Percentiles rank a stretch among this genome's conserved stretches.
Evolutionary conservation across 768 basidiomycete species (phyloP).

Genomic region (Rhodotorula kratochvilovae): DNA sequence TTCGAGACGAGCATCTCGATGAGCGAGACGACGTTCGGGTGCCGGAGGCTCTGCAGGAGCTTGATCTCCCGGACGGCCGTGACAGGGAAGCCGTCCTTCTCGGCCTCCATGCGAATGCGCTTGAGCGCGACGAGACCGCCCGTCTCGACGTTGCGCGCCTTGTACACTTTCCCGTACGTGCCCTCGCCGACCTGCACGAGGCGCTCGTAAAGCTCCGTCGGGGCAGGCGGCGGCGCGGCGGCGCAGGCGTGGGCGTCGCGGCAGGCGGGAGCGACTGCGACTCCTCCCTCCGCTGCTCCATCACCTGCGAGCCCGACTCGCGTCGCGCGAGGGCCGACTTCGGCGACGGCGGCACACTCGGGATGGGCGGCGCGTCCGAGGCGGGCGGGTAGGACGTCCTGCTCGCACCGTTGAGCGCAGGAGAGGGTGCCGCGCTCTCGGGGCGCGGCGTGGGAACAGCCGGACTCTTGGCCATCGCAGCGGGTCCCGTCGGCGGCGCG

Average conservation of each 20-base stretch:
- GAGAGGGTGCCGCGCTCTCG: no score
- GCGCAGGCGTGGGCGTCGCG: background rate
- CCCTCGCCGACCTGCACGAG: constrained; percentile 95
- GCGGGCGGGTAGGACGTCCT: no score
- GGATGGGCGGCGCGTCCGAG: background rate
- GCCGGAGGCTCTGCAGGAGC: constrained; percentile 81
- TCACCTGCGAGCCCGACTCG: background rate
- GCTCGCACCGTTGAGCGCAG: no score
- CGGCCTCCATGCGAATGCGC: constrained; percentile 94
- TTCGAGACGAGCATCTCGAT: constrained; percentile 99
- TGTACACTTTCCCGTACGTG: constrained; percentile 97
- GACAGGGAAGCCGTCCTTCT: constrained; percentile 96
- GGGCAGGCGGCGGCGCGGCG: background rate
- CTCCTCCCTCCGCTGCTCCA: background rate
- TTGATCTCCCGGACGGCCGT: constrained; percentile 99
- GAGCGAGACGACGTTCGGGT: constrained; percentile 80
- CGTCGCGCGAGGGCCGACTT: background rate
- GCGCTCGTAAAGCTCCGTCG: constrained; percentile 63
- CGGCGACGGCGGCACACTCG: background rate
- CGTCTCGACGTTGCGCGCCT: constrained; percentile 78
- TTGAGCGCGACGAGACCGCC: constrained; percentile 81
- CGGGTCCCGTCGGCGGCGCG: background rate
- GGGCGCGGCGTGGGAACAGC: background rate
- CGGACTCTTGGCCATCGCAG: background rate
- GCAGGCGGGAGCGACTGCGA: background rate